These are phyloP conservation scores for Fusarium sp. DNA, from an alignment of 2,329 filamentous ascomycete genomes.

Conservation along the genomic window DNA sequence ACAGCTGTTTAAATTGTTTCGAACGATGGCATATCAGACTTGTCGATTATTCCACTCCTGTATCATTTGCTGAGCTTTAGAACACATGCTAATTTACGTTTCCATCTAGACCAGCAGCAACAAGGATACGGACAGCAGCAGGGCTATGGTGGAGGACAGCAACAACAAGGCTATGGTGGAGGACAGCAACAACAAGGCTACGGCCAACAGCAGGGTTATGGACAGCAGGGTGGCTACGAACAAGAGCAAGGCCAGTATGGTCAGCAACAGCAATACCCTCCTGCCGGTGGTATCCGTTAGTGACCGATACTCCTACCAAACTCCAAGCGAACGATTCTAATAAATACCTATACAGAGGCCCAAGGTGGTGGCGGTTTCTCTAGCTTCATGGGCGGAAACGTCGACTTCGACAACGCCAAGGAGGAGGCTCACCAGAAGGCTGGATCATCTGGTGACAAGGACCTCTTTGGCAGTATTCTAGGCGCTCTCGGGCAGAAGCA, in stretches of 20 bases:
- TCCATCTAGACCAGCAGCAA: constrained; percentile 25
- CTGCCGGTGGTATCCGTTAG: constrained; percentile 48
- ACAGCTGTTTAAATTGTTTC: neutral
- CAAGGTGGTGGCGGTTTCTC: constrained; percentile 53
- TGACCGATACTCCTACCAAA: neutral
- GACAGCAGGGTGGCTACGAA: constrained; percentile 14
- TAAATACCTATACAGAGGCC: constrained; percentile 50
- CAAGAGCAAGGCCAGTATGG: constrained; percentile 30
- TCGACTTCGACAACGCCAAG: constrained; percentile 63
- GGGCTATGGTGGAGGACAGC: constrained; percentile 25
- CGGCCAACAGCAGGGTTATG: constrained; percentile 24
- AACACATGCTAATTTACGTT: constrained; percentile 10
- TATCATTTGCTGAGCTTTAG: neutral
- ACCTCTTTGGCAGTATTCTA: constrained; percentile 64
- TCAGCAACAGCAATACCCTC: constrained; percentile 41
- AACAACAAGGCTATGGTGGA: constrained; percentile 25
- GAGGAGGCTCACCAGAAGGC: constrained; percentile 62
- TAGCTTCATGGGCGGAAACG: constrained; percentile 57
- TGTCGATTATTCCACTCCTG: neutral
- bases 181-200: constrained; percentile 31
- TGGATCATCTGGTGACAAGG: constrained; percentile 60
- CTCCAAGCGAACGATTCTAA: constrained; percentile 11
- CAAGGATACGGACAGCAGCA: constrained; percentile 24
- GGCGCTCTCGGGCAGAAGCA: constrained; percentile 64
- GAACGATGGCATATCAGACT: neutral